Percentiles rank a stretch among this genome's conserved stretches.
Conservation (phyloP, 306 rosid species). For the Carpinus viminea region DNA sequence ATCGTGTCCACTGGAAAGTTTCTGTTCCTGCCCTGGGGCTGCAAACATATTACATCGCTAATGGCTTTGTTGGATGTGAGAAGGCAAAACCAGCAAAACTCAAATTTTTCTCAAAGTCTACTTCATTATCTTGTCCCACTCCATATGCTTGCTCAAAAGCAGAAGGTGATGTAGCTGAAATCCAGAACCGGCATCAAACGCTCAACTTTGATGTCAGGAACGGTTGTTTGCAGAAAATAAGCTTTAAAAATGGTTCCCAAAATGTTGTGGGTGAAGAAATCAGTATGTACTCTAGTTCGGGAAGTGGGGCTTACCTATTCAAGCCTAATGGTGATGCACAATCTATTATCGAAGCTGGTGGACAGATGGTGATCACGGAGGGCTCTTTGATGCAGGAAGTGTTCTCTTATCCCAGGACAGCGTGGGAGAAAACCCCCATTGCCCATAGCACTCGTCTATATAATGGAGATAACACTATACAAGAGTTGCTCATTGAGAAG, state of each 20-base stretch:
- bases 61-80: conserved; percentile 65
- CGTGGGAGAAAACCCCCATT: conserved; percentile 70
- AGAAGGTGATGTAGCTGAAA: conserved; percentile 53
- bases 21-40: conserved; percentile 89
- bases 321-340: conserved; percentile 78
- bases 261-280: conserved; percentile 76
- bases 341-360: conserved; percentile 65
- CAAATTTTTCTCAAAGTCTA: conserved; percentile 56
- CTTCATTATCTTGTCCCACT: conserved; percentile 61
- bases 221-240: conserved; percentile 79
- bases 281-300: conserved; percentile 74
- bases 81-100: conserved; percentile 74
- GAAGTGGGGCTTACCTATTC: conserved; percentile 92
- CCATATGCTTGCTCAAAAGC: conserved; percentile 68
- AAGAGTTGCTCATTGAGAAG: conserved; percentile 78
- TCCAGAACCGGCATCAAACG: conserved; percentile 70
- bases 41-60: conserved; percentile 72
- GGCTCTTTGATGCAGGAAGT: conserved; percentile 92
- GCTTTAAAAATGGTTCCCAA: conserved; percentile 39
- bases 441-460: conserved; percentile 93
- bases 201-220: conserved; percentile 64
- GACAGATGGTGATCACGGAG: conserved; percentile 62
- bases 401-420: conserved; percentile 77
- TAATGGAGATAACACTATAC: conserved; percentile 62
- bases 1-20: conserved; percentile 76